Conservation (phyloP, 1,139 yeast species). For the Protomyces pachydermus region DNA sequence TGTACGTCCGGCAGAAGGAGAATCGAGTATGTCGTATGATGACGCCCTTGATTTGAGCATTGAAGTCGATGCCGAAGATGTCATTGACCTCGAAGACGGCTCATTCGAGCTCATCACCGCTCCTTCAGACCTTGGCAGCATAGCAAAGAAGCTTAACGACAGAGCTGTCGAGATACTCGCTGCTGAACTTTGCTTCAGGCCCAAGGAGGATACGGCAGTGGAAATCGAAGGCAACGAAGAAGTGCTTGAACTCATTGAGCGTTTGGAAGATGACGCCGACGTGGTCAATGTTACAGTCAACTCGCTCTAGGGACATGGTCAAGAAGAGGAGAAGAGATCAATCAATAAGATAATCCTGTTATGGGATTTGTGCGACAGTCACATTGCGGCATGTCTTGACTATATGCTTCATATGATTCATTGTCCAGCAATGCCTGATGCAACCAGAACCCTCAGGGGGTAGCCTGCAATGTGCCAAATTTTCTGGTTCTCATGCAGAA, state of each 20-base stretch:
- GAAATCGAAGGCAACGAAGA: not conserved
- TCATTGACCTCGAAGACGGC: slow-evolving; percentile 46
- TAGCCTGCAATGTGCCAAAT: not conserved
- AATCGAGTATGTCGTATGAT: slow-evolving; percentile 44
- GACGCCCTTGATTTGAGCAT: slow-evolving; percentile 65
- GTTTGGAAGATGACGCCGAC: slow-evolving; percentile 15
- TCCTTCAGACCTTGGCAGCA: slow-evolving; percentile 55
- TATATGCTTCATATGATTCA: not conserved
- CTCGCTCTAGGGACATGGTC: not conserved
- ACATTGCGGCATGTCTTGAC: not conserved
- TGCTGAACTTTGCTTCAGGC: slow-evolving; percentile 50
- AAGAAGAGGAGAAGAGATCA: not conserved
- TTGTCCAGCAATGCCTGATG: not conserved
- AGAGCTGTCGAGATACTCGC: slow-evolving; percentile 51
- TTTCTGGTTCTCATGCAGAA: not conserved
- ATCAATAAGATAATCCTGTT: not conserved
- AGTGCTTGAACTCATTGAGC: slow-evolving; percentile 7
- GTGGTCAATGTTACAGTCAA: slow-evolving; percentile 13
- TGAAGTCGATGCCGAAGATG: slow-evolving; percentile 80
- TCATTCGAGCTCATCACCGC: slow-evolving; percentile 48
- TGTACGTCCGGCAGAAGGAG: slow-evolving; percentile 13
- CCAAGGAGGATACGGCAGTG: slow-evolving; percentile 31
- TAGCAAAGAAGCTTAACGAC: slow-evolving; percentile 55
- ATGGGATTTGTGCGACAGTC: not conserved
- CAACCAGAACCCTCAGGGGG: not conserved